These are phyloP conservation scores for Pyricularia pennisetigena DNA, from an alignment of 2,329 filamentous ascomycete species.

Conservation along the genomic window DNA sequence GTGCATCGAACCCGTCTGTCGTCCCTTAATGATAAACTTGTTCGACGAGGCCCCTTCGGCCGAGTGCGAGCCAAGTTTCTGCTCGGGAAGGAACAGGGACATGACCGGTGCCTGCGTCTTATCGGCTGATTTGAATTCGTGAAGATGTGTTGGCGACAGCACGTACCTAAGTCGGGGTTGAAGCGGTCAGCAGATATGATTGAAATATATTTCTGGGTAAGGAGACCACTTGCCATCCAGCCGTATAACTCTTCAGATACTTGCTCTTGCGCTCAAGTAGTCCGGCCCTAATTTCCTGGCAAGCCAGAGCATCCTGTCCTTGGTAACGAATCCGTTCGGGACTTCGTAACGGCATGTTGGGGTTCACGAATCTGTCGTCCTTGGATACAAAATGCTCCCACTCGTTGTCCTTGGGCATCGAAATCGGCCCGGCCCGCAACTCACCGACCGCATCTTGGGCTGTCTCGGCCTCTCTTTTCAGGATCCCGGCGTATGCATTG, in stretches of 20 bases:
- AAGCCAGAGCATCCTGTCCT: constrained; percentile 72
- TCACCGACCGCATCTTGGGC: constrained; percentile 70
- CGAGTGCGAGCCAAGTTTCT: constrained; percentile 90
- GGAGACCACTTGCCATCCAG: constrained; percentile 55
- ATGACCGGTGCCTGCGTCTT: constrained; percentile 86
- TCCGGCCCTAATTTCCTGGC: constrained; percentile 79
- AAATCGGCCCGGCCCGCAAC: constrained; percentile 72
- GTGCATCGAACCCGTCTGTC: constrained; percentile 88
- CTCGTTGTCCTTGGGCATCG: constrained; percentile 91
- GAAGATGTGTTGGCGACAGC: constrained; percentile 87
- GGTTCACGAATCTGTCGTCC: constrained; percentile 82
- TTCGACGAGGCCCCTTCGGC: constrained; percentile 74
- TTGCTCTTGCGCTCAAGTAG: constrained; percentile 97
- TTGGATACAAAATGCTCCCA: constrained; percentile 75
- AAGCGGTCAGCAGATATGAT: constrained; percentile 4
- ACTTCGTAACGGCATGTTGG: constrained; percentile 66
- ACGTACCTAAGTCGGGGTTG: constrained; percentile 63
- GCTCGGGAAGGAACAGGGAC: constrained; percentile 90
- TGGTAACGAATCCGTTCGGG: constrained; percentile 83
- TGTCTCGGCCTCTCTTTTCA: constrained; percentile 84
- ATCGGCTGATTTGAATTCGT: constrained; percentile 98
- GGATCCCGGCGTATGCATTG: constrained; percentile 82
- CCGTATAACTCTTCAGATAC: constrained; percentile 94
- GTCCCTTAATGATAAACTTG: constrained; percentile 96
- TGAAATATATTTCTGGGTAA: constrained; percentile 33